Evolutionary conservation across 2,329 filamentous ascomycete genomes (phyloP).

Genomic region (Graphilbum sp.): DNA sequence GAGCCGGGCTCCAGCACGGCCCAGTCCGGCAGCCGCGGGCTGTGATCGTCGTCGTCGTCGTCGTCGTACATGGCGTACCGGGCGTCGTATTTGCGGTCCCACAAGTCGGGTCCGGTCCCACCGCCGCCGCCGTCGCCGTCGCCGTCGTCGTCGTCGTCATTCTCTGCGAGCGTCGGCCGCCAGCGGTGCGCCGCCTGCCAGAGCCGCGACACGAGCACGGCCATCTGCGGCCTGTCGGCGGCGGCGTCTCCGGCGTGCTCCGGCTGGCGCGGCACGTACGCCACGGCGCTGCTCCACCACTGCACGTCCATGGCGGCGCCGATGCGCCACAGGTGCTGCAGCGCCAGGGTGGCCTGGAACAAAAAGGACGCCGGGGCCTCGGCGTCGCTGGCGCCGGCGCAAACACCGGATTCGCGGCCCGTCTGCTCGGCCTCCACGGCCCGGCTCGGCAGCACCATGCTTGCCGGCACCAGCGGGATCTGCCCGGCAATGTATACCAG

Average conservation of each 20-base stretch:
- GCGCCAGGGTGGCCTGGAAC: constrained; percentile 50
- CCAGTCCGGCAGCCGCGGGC: constrained; percentile 32
- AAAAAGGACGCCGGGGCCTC: constrained; percentile 17
- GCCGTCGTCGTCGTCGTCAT: constrained; percentile 29
- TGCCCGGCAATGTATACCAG: constrained; percentile 66
- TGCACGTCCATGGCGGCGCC: constrained; percentile 53
- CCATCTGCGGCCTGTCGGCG: constrained; percentile 10
- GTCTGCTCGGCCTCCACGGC: constrained; percentile 12
- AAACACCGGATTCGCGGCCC: constrained; percentile 13
- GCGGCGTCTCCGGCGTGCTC: constrained; percentile 2
- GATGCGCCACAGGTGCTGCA: constrained; percentile 85
- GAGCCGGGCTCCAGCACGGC: constrained; percentile 19
- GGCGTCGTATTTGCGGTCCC: constrained; percentile 47
- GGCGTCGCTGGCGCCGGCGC: background rate
- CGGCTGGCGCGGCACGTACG: constrained; percentile 42
- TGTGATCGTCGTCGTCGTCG: background rate
- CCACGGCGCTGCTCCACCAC: constrained; percentile 61
- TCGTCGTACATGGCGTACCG: constrained; percentile 23
- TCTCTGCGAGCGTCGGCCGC: constrained; percentile 11
- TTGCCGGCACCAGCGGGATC: constrained; percentile 70
- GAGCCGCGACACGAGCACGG: constrained; percentile 24
- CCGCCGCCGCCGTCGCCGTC: constrained; percentile 34
- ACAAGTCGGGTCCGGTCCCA: constrained; percentile 42
- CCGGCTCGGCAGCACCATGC: constrained; percentile 44
- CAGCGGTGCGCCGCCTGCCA: constrained; percentile 31